Evolutionary conservation across 2,329 filamentous ascomycete genomes (phyloP).

Genomic region (Penicillium freii): DNA sequence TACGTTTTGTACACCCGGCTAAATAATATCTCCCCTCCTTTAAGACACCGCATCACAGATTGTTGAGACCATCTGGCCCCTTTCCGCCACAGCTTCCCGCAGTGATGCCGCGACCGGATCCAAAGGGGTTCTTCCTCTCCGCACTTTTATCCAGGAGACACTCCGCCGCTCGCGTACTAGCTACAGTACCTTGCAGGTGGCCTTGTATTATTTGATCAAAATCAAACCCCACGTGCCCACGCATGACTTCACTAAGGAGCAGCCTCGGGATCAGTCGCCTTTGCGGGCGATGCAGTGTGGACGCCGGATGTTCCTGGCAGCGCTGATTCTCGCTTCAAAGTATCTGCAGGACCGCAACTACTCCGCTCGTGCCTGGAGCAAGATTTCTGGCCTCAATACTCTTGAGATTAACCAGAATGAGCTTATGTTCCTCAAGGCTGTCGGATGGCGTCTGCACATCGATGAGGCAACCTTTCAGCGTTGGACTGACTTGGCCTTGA

Average conservation of each 20-base stretch:
- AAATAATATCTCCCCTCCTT: slow-evolving; percentile 15
- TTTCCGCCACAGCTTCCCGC: slow-evolving; percentile 76
- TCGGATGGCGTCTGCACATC: slow-evolving; percentile 94
- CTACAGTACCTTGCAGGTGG: slow-evolving; percentile 96
- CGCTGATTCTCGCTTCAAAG: slow-evolving; percentile 93
- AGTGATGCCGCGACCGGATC: slow-evolving; percentile 63
- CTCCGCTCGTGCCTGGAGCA: slow-evolving; percentile 96
- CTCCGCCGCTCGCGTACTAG: slow-evolving; percentile 90
- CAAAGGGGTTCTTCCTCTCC: slow-evolving; percentile 80
- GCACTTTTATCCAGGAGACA: slow-evolving; percentile 97
- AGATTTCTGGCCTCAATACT: slow-evolving; percentile 94
- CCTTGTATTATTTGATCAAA: slow-evolving; percentile 91
- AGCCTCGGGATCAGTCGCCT: slow-evolving; percentile 68
- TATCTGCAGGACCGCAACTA: slow-evolving; percentile 98
- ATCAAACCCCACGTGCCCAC: slow-evolving; percentile 87
- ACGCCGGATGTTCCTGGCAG: slow-evolving; percentile 93
- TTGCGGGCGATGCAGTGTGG: slow-evolving; percentile 88
- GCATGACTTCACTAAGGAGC: slow-evolving; percentile 82
- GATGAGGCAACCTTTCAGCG: slow-evolving; percentile 83
- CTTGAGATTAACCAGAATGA: slow-evolving; percentile 97
- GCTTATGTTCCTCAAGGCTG: slow-evolving; percentile 81
- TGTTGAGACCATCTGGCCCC: slow-evolving; percentile 94
- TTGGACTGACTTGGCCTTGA: slow-evolving; percentile 90
- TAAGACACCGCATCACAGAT: slow-evolving; percentile 96
- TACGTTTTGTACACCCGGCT: slow-evolving; percentile 24